A percentile compares a stretch with the other conserved stretches of the same genome.
Evolutionary conservation across 345 rosid genomes (phyloP).

Genomic region (Eucalyptus shirleyi): DNA sequence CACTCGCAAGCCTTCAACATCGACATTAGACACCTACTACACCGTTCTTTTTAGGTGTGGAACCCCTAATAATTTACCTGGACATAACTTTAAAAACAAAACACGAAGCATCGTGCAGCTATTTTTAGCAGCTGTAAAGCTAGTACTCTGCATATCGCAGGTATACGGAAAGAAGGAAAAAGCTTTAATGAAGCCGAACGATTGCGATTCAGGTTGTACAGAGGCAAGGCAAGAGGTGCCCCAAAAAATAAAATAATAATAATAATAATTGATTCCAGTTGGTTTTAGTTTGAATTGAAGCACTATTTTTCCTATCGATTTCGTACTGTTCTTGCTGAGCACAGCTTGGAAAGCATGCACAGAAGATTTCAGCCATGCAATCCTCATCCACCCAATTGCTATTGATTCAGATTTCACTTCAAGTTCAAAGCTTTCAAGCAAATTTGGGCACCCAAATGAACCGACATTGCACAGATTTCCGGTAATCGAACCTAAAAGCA

Average conservation of each 20-base stretch:
- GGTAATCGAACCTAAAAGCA: no score
- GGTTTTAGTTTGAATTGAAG: neutral
- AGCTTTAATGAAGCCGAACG: neutral
- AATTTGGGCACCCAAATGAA: neutral
- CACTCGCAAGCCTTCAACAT: neutral
- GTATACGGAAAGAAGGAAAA: neutral
- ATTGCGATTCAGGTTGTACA: neutral
- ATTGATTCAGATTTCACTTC: neutral
- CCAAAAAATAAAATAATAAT: neutral
- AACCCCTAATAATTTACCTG: neutral
- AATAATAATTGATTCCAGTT: neutral
- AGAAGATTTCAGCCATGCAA: neutral
- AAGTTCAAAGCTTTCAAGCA: neutral
- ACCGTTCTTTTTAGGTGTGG: neutral
- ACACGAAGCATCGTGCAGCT: neutral
- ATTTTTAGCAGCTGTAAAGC: neutral
- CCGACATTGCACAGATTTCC: neutral
- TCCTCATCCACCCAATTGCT: neutral
- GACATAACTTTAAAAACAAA: neutral
- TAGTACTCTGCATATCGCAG: neutral
- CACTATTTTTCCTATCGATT: neutral
- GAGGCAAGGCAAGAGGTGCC: neutral
- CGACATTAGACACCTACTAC: neutral
- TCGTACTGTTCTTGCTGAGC: neutral
- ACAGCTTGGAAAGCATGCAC: neutral